These are phyloP conservation scores for Aspergillus asperescens DNA, from an alignment of 495 filamentous ascomycete genomes.

Conservation along the genomic window DNA sequence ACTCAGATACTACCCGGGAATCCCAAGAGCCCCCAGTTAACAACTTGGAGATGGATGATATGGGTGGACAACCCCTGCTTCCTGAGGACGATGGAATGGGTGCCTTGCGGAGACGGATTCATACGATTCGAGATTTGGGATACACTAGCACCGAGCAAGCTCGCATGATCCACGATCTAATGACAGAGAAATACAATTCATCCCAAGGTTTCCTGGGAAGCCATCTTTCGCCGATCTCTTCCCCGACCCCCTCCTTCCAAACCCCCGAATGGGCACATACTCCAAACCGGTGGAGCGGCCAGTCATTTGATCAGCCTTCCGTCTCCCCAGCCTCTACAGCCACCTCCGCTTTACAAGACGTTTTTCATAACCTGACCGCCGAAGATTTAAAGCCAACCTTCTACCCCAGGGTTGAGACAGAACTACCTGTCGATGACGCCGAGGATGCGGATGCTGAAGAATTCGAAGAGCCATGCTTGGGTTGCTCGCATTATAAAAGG, in stretches of 20 bases:
- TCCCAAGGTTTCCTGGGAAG: conserved; percentile 32
- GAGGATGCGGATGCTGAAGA: conserved; percentile 42
- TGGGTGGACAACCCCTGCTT: conserved; percentile 38
- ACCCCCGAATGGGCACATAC: conserved; percentile 34
- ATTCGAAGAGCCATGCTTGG: conserved; percentile 48
- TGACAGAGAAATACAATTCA: conserved; percentile 72
- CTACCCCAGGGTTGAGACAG: conserved; percentile 45
- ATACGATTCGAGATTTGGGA: conserved; percentile 61
- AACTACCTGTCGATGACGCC: conserved; percentile 37
- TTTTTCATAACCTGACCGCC: conserved; percentile 62
- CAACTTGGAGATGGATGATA: conserved; percentile 17
- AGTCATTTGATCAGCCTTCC: conserved; percentile 26
- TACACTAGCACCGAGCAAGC: conserved; percentile 72
- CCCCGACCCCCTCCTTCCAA: conserved; percentile 31
- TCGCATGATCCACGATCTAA: conserved; percentile 70
- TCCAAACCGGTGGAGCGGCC: conserved; percentile 25
- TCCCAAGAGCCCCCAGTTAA: conserved; percentile 1
- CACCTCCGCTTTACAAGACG: conserved; percentile 32
- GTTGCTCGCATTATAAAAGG: conserved; percentile 88
- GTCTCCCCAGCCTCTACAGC: conserved; percentile 28
- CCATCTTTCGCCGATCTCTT: conserved; percentile 21
- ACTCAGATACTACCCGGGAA: background rate
- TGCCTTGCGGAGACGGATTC: conserved; percentile 65
- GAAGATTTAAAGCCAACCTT: conserved; percentile 71
- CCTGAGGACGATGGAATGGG: conserved; percentile 95